These are phyloP conservation scores for Colletotrichum theobromicola DNA, from an alignment of 2,329 filamentous ascomycete genomes.

Conservation along the genomic window DNA sequence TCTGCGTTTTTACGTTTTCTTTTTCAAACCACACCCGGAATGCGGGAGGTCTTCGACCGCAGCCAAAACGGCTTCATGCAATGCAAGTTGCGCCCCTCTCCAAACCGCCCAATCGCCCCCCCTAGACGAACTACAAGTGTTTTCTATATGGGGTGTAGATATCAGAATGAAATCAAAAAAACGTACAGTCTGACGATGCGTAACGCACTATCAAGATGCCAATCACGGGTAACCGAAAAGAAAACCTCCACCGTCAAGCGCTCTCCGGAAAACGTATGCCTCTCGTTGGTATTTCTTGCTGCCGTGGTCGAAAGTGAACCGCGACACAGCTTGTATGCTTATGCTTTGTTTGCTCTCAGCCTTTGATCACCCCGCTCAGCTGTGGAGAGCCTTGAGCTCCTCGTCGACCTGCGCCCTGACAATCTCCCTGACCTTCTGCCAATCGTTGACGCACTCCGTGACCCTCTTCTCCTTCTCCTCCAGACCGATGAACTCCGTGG, in stretches of 20 bases:
- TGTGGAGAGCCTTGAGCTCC: conserved; percentile 49
- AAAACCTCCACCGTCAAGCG: not conserved
- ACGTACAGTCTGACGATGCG: not conserved
- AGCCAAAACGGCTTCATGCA: not conserved
- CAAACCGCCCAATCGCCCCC: not conserved
- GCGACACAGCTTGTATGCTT: not conserved
- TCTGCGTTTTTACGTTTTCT: not conserved
- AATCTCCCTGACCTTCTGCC: conserved; percentile 77
- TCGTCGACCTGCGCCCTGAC: conserved; percentile 76
- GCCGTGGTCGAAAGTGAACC: not conserved
- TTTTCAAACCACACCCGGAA: not conserved
- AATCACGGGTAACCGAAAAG: not conserved
- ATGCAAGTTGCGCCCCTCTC: not conserved
- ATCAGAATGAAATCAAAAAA: not conserved
- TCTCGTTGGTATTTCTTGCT: not conserved
- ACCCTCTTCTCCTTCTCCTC: conserved; percentile 78
- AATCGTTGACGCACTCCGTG: conserved; percentile 71
- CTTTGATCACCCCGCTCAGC: not conserved
- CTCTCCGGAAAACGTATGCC: not conserved
- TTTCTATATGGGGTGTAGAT: not conserved
- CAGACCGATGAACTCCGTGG: conserved; percentile 80
- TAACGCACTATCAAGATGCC: not conserved
- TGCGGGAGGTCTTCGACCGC: not conserved
- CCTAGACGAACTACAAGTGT: not conserved
- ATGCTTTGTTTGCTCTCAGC: not conserved